Base-by-base conservation (phyloP, 129 eudicot genomes). In the Rutidosis leptorrhynchoides region DNA sequence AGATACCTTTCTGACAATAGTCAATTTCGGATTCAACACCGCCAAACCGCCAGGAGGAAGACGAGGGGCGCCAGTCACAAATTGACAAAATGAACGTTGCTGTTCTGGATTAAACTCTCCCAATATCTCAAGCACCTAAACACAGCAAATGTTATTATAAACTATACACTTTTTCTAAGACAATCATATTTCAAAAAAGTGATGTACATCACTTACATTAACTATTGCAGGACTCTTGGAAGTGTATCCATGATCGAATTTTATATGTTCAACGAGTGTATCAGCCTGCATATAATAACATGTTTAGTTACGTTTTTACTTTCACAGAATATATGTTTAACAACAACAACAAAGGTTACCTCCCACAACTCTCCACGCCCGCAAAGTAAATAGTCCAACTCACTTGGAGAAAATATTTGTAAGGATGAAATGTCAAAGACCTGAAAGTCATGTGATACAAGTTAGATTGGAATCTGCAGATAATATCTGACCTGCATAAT, bases 201-300 rank as follows among this genome's bases (percentile, higher is more conserved):
- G 43, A 43, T 19, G 9, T n/a, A n/a, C n/a, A n/a, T 60, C 6
- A 68, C 89, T 17, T 76, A 94, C 99, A 81, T 84, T 70, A 10
- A 94, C 42, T 48, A 94, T 76, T 68, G 90, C 90, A 70, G 97
- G 95, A 74, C 99, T 89, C 84, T 84, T 94, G 64, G 99, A 84
- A 55, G 95, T 89, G 63, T 94, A 94, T 29, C 99, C 99, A 76
- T 89, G 99, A 79, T 94, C 99, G 26, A 94, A 94, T 29, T 94
- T 94, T 60, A 94, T 94, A 82, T 89, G 93, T 79, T 89, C 96
- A 1, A 77, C 97, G 45, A 94, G 88, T 12, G 97, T 66, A 58
- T 86, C 95, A 29, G 92, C 87, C 97, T 94, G 90, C 86, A 67
- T 46, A 29, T 66, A 10, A 0, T 30, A 51, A 46, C 45, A 32